Conservation (phyloP, 495 filamentous ascomycete genomes). For the Penicillium subrubescens region DNA sequence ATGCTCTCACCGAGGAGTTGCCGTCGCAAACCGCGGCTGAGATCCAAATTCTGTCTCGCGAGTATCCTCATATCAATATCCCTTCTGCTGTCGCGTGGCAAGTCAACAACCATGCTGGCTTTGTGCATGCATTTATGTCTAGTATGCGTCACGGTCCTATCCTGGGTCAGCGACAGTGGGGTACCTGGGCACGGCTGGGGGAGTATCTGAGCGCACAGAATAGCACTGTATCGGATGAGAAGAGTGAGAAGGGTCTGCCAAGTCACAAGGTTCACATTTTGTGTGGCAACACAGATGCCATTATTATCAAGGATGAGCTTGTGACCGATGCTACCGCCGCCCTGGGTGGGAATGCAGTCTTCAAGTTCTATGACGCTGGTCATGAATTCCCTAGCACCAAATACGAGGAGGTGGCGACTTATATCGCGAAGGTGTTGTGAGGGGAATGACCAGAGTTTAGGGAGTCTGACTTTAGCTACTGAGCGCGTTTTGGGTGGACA, state of each 20-base stretch:
- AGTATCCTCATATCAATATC: conserved; percentile 47
- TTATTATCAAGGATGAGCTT: conserved; percentile 60
- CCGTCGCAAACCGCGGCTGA: conserved; percentile 35
- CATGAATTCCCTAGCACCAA: conserved; percentile 61
- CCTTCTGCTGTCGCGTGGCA: conserved; percentile 57
- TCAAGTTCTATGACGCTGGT: conserved; percentile 53
- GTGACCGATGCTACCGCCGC: conserved; percentile 52
- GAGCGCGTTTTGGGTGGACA: conserved; percentile 6
- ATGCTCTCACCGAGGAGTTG: conserved; percentile 43
- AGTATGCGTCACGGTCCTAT: conserved; percentile 61
- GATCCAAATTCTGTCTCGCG: conserved; percentile 47
- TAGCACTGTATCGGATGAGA: conserved; percentile 21
- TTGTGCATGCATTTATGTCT: conserved; percentile 59
- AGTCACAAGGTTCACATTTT: conserved; percentile 56
- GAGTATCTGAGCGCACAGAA: conserved; percentile 48
- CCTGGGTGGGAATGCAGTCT: conserved; percentile 51
- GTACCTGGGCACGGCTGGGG: conserved; percentile 61
- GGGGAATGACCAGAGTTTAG: not conserved
- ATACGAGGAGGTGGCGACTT: conserved; percentile 51
- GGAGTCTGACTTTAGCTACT: not conserved
- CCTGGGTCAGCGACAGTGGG: conserved; percentile 43
- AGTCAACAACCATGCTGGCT: conserved; percentile 55
- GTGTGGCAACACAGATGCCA: conserved; percentile 53
- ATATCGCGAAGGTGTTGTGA: conserved; percentile 45
- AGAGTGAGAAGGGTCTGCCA: conserved; percentile 34